phyloP scores from a whole-genome alignment of 169 alveolate genomes.

The Cryptosporidium ubiquitum region DNA sequence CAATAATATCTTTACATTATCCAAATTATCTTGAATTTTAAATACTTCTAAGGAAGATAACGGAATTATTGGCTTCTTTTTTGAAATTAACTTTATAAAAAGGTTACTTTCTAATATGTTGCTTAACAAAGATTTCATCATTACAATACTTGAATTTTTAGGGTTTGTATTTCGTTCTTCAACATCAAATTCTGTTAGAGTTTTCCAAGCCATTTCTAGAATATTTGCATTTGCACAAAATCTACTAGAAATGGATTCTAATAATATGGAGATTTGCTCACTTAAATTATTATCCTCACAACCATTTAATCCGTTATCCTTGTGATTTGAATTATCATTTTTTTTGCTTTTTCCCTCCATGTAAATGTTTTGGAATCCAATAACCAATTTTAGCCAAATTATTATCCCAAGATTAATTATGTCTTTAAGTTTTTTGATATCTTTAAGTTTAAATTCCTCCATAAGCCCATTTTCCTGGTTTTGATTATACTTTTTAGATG shows the following conservation, averaged over 20 bases:
- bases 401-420: constrained; percentile 23
- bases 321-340: background rate
- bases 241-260: background rate
- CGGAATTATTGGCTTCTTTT: constrained; percentile 14
- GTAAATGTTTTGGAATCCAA: background rate
- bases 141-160: background rate
- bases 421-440: constrained; percentile 10
- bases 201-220: background rate
- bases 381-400: constrained; percentile 1
- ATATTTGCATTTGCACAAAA: background rate
- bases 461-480: background rate
- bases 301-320: no score
- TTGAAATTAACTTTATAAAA: constrained; percentile 9
- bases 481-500: background rate
- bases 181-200: background rate
- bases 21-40: background rate
- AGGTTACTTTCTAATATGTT: background rate
- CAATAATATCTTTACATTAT: background rate
- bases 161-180: background rate
- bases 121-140: background rate
- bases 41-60: background rate
- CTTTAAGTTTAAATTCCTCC: background rate
- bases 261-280: background rate
- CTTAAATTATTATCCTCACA: background rate
- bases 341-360: background rate